Conservation (phyloP, 2,329 filamentous ascomycete species). For the Diaporthe destruens region DNA sequence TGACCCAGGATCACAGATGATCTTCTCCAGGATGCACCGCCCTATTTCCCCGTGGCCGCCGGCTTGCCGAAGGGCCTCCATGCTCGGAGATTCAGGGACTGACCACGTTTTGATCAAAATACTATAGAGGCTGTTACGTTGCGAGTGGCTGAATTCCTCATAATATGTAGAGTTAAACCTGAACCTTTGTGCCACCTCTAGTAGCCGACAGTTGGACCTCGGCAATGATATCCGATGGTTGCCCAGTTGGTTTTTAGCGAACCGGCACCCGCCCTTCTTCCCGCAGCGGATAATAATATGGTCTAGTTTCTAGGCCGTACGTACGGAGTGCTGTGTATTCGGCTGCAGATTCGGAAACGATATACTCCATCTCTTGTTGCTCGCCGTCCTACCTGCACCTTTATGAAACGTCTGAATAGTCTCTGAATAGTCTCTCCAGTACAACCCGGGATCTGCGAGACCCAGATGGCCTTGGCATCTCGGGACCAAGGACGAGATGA, state of each 20-base stretch:
- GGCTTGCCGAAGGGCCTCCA: neutral
- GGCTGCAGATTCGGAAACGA: neutral
- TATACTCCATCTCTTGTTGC: neutral
- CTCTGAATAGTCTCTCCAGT: too few relatives aligned
- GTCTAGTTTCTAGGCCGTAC: neutral
- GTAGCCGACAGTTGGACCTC: neutral
- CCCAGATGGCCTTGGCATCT: conserved; percentile 11
- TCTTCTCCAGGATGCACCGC: conserved; percentile 22
- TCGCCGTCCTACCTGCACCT: neutral
- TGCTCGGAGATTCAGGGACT: neutral
- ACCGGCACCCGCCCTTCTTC: neutral
- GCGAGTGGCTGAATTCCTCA: neutral
- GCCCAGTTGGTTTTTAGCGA: neutral
- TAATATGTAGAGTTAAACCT: neutral
- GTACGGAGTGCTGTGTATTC: neutral
- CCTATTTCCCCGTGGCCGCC: conserved; percentile 4
- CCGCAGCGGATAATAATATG: conserved; percentile 7
- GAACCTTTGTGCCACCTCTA: neutral
- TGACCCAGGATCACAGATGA: neutral
- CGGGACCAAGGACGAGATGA: conserved; percentile 27
- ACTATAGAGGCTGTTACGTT: neutral
- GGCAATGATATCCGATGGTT: neutral
- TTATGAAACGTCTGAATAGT: conserved; percentile 18
- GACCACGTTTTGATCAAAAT: neutral
- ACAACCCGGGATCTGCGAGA: conserved; percentile 19